Evolutionary conservation across 441 rosid genomes (phyloP).

Genomic region (Arabidopsis hybrid): DNA sequence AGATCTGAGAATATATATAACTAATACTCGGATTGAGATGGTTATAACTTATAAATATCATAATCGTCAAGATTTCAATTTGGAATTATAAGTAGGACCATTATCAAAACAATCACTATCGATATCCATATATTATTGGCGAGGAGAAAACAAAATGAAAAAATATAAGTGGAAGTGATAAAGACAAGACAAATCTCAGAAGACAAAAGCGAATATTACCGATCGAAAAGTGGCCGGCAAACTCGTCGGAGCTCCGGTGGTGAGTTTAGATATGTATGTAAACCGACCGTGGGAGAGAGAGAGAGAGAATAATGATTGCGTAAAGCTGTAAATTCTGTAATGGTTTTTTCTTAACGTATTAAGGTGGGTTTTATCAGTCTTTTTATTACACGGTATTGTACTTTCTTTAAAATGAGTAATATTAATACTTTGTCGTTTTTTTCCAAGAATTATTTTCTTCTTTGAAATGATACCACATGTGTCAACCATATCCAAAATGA

Average conservation of each 20-base stretch:
- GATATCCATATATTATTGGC: not conserved
- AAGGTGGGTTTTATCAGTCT: not conserved
- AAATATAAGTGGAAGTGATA: not conserved
- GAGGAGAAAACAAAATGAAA: not conserved
- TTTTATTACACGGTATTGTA: not conserved
- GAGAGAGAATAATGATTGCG: not conserved
- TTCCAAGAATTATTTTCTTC: not conserved
- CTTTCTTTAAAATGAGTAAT: not conserved
- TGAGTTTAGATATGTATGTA: not conserved
- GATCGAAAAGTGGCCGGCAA: not conserved
- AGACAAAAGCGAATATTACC: not conserved
- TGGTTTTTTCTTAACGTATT: not conserved
- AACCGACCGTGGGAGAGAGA: not conserved
- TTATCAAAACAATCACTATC: not conserved
- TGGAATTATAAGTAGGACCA: not conserved
- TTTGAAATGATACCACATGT: not conserved
- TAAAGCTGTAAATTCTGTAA: slow-evolving; percentile 1
- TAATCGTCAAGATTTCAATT: not conserved
- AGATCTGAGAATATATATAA: not conserved
- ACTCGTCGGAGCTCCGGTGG: slow-evolving; percentile 12
- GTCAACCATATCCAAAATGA: not conserved
- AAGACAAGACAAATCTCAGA: not conserved
- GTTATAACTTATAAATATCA: not conserved
- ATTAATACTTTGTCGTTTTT: not conserved
- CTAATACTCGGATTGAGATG: not conserved